phyloP scores from a whole-genome alignment of 306 rosid species.

The Prinsepia uniflora region DNA sequence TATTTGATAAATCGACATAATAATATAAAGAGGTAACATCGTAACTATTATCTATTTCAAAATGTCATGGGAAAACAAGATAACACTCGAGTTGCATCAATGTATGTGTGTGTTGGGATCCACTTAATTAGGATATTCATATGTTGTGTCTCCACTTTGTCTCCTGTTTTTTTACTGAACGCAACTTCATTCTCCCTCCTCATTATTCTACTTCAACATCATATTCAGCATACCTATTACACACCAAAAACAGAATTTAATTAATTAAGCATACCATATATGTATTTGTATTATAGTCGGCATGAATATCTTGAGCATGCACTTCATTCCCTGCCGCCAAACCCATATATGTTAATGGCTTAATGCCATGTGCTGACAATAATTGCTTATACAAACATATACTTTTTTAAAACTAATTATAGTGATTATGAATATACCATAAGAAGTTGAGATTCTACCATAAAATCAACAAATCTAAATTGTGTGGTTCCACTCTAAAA shows the following conservation, averaged over 20 bases:
- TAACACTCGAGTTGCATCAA: not conserved
- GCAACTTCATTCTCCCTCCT: too few species aligned
- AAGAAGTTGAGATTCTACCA: too few species aligned
- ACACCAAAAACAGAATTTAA: not conserved
- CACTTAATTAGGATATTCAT: slow-evolving; percentile 49
- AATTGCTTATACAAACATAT: not conserved
- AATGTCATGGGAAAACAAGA: not conserved
- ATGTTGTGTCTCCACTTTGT: slow-evolving; percentile 59
- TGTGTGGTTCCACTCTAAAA: too few species aligned
- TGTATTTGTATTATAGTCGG: not conserved
- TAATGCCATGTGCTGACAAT: slow-evolving; percentile 17
- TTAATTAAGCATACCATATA: not conserved
- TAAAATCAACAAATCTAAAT: too few species aligned
- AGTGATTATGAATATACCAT: too few species aligned
- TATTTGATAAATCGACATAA: not conserved
- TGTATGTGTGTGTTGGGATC: slow-evolving; percentile 35
- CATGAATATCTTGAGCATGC: slow-evolving; percentile 17
- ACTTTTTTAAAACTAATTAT: too few species aligned
- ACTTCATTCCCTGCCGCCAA: slow-evolving; percentile 33
- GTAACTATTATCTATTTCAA: not conserved
- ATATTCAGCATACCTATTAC: slow-evolving; percentile 15
- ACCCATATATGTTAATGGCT: not conserved
- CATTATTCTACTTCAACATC: slow-evolving; percentile 26
- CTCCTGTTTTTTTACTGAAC: slow-evolving; percentile 40
- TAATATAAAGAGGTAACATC: not conserved